Conservation (phyloP, 169 alveolate genomes). For the Eimeria praecox region DNA sequence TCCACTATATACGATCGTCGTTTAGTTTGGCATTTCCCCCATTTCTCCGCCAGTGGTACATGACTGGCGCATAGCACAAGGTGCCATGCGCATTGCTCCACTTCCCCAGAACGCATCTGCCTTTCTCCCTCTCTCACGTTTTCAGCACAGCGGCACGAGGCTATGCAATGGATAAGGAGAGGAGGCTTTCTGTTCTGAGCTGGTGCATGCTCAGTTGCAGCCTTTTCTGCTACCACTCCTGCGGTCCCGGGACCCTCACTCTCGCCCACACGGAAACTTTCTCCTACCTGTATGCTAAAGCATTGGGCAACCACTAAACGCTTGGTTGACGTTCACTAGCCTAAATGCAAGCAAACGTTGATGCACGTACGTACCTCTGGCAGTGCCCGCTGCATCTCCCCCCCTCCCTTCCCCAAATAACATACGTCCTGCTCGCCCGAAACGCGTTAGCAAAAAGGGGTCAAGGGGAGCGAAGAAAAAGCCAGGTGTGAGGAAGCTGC, state of each 20-base stretch:
- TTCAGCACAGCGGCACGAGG: background rate
- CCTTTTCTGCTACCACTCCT: background rate
- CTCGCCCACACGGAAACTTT: no score
- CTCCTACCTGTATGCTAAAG: background rate
- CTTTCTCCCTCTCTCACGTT: background rate
- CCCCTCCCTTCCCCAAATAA: background rate
- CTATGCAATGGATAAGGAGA: background rate
- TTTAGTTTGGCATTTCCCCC: background rate
- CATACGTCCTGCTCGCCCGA: background rate
- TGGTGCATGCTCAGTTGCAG: background rate
- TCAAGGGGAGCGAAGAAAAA: background rate
- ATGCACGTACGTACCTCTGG: background rate
- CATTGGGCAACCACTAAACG: background rate
- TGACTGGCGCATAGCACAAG: background rate
- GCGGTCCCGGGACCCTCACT: no score
- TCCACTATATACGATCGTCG: background rate
- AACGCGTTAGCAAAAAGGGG: background rate
- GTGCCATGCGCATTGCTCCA: background rate
- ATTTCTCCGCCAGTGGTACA: background rate
- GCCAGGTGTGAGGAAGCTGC: background rate
- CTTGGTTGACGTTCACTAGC: background rate
- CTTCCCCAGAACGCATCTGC: background rate
- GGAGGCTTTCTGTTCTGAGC: background rate
- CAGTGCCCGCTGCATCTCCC: background rate
- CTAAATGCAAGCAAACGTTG: background rate